These are phyloP conservation scores for Lactifluus echinatus DNA, from an alignment of 768 basidiomycete species.

Conservation along the genomic window DNA sequence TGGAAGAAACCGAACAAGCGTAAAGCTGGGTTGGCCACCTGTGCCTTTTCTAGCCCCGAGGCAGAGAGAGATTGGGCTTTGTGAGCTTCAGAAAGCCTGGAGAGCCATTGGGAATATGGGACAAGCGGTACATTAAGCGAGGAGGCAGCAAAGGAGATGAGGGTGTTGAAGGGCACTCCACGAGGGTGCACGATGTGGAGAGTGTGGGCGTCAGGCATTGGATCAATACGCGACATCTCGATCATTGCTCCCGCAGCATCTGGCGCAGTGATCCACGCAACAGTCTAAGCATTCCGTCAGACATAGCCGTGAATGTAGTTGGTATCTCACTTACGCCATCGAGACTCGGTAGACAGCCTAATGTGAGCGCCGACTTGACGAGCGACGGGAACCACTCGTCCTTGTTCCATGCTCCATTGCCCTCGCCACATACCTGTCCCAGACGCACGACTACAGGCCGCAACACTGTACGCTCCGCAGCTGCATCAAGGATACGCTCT, in stretches of 20 bases:
- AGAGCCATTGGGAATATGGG: conserved; percentile 23
- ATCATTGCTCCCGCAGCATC: conserved; percentile 23
- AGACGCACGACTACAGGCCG: conserved; percentile 22
- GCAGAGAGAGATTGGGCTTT: conserved; percentile 5
- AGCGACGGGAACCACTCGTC: conserved; percentile 25
- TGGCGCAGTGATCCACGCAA: conserved; percentile 25
- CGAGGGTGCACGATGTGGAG: conserved; percentile 23
- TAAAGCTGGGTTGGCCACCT: conserved; percentile 16
- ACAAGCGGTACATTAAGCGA: conserved; percentile 22
- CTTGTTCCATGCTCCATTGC: conserved; percentile 24
- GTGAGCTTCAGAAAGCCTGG: conserved; percentile 15
- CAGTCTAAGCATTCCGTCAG: conserved; percentile 5
- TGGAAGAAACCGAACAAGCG: conserved; percentile 17
- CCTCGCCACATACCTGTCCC: conserved; percentile 26
- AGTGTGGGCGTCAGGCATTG: conserved; percentile 4
- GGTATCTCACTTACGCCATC: conserved; percentile 16
- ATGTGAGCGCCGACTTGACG: conserved; percentile 18
- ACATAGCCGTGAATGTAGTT: neutral
- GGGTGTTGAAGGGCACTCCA: conserved; percentile 19
- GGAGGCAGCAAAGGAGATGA: conserved; percentile 19
- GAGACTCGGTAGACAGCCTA: conserved; percentile 20
- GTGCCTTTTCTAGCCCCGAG: conserved; percentile 10
- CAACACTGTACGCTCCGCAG: conserved; percentile 16
- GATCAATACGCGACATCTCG: conserved; percentile 22
- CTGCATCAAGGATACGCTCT: conserved; percentile 22